Base-by-base conservation (phyloP, 208 protist species). In the Trypanosoma congolense region DNA sequence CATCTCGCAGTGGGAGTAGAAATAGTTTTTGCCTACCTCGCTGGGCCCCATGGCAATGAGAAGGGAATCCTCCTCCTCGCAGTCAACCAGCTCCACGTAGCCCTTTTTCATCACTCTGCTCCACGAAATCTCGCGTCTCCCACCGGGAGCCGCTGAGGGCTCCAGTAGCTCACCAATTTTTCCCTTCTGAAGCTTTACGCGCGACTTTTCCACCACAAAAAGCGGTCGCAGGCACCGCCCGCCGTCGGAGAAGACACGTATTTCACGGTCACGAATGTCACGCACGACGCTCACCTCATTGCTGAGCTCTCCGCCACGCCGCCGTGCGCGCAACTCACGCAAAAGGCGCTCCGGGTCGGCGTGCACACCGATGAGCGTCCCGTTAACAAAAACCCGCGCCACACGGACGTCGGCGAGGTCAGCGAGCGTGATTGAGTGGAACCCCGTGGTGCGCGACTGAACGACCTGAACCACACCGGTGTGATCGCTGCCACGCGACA, bases 1-100 rank as follows among this genome's bases (percentile, higher is more conserved):
- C 75, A 99, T 98, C 75, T 99, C 97, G 62, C 78, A 96, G 69
- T 99, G 96, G 14, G 96, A 98, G 63, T 97, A 97, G 65, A 96
- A 77, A 45, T 78, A 87, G 57, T 85, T 83, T 57, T 77, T 80
- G 52, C 76, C 69, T 54, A 87, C 71, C 38, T 87, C 78, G 25
- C 22, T 75, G 29, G 75, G 59, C 9, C 65, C 81, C 76, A 75
- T 77, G 36, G 70, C 70, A 33, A 77, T 70, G 25, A 73, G 55
- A 22, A 73, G 61, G 4, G 70, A 77, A 18, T 77, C 70, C 40
- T 77, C 70, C 40, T 77, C 70, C 33, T 77, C 70, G 29, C 65
- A 73, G 38, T 73, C 70, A 54, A 77, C 61, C 18, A 77, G 70
- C 60, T 90, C 83, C 6, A 82, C 77, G 54, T 82, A 83, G 19